Conservation (phyloP, 2,329 filamentous ascomycete genomes). For the Elsinoe perseae region DNA sequence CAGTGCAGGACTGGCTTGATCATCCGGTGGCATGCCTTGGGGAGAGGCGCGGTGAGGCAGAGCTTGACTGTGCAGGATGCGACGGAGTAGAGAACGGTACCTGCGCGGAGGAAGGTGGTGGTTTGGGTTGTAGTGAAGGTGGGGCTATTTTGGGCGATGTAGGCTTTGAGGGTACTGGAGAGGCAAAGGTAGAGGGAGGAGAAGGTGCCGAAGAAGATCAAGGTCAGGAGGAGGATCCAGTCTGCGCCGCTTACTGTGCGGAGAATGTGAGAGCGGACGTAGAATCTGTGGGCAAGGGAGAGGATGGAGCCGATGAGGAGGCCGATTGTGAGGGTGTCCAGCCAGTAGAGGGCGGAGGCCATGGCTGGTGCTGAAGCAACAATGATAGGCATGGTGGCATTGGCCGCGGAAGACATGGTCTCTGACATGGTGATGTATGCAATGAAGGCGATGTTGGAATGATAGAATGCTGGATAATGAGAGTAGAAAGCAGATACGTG, state of each 20-base stretch:
- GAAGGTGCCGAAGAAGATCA: slow-evolving; percentile 2
- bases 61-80: neutral
- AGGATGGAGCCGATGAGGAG: slow-evolving; percentile 4
- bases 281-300: slow-evolving; percentile 6
- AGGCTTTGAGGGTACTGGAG: neutral
- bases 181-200: neutral
- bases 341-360: neutral
- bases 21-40: neutral
- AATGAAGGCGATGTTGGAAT: neutral
- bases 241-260: neutral
- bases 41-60: neutral
- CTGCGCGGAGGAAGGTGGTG: neutral
- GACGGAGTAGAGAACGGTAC: slow-evolving; percentile 1
- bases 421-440: neutral
- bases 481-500: neutral
- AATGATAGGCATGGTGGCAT: neutral
- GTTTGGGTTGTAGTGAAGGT: slow-evolving; percentile 3
- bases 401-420: neutral
- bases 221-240: slow-evolving; percentile 4
- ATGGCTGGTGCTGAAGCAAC: slow-evolving; percentile 34
- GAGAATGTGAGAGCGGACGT: neutral
- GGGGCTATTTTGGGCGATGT: neutral
- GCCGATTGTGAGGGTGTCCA: neutral
- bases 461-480: neutral
- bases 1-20: slow-evolving; percentile 4